A percentile compares a stretch with the other conserved stretches of the same genome.
Conservation (phyloP, 2,329 filamentous ascomycete species). For the Tolypocladium sp. region DNA sequence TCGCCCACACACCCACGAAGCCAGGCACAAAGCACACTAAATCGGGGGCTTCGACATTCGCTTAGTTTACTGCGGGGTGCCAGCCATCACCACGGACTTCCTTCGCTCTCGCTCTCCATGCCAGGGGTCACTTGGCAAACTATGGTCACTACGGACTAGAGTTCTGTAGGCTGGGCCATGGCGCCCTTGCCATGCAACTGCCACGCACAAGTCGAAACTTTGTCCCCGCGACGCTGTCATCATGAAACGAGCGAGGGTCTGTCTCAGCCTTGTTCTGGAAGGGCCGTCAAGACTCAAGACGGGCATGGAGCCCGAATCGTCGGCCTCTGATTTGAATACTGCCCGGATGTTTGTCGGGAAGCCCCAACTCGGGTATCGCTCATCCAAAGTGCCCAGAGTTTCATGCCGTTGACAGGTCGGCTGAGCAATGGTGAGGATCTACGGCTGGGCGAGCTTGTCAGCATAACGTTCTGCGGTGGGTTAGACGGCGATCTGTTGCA, state of each 20-base stretch:
- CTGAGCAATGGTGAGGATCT: not conserved
- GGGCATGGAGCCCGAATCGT: not conserved
- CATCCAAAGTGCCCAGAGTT: not conserved
- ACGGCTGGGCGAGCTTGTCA: not conserved
- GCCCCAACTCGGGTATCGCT: not conserved
- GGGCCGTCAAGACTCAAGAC: not conserved
- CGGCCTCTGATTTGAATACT: constrained; percentile 2
- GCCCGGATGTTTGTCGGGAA: not conserved
- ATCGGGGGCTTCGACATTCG: not conserved
- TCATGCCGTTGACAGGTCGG: not conserved
- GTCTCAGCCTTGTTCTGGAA: constrained; percentile 3
- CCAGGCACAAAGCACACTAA: not conserved
- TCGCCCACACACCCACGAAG: not conserved
- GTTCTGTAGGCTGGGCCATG: not conserved
- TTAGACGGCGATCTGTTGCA: not conserved
- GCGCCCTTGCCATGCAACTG: not conserved
- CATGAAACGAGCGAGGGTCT: constrained; percentile 6
- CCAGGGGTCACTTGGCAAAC: not conserved
- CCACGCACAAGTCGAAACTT: constrained; percentile 4
- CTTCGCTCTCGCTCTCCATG: not conserved
- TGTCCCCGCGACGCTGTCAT: not conserved
- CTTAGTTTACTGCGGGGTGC: not conserved
- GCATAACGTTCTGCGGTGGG: not conserved
- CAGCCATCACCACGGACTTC: not conserved
- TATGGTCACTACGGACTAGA: too few relatives aligned